phyloP scores from a whole-genome alignment of 352 stramenopile genomes.

The Globisporangium nagaii region DNA sequence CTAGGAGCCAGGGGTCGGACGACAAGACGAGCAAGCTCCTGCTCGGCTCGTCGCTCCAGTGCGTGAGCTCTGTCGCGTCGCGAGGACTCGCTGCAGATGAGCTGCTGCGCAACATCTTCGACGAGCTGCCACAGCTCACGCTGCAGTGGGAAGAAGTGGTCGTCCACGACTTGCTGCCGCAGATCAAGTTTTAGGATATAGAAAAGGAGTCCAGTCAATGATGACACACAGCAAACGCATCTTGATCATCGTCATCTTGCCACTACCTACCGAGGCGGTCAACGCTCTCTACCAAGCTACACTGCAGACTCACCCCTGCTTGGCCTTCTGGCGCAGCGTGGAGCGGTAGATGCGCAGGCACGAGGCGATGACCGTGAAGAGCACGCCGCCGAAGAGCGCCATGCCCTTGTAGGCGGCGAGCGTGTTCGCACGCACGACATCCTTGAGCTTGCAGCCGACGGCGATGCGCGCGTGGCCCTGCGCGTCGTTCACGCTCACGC shows the following conservation, averaged over 20 bases:
- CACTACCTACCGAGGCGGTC: no score
- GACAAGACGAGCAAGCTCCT: conserved; percentile 14
- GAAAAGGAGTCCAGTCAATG: not conserved
- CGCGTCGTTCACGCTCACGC: conserved; percentile 15
- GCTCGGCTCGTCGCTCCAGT: conserved; percentile 32
- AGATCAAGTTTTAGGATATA: conserved; percentile 4
- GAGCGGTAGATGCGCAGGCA: conserved; percentile 61
- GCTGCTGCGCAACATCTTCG: conserved; percentile 25
- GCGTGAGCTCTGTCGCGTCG: conserved; percentile 23
- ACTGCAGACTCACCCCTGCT: no score
- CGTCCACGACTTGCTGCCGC: conserved; percentile 30
- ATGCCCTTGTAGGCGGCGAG: conserved; percentile 48
- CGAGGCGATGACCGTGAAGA: conserved; percentile 56
- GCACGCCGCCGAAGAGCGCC: conserved; percentile 45
- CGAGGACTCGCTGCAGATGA: conserved; percentile 12
- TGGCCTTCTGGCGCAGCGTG: conserved; percentile 54
- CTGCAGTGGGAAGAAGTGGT: conserved; percentile 41
- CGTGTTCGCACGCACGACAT: conserved; percentile 33
- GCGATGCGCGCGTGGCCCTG: conserved; percentile 16
- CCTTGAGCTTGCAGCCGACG: conserved; percentile 37
- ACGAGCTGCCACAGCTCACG: conserved; percentile 33
- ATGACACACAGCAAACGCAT: not conserved
- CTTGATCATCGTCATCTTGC: not conserved
- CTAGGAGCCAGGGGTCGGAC: conserved; percentile 13
- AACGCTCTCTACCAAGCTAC: no score